phyloP scores from a whole-genome alignment of 129 eudicot species.

The carrot (Daucus carota) region DH1_v3.0 NC_030386.2:24956501-24957000 shows the following conservation, averaged over 20 bases:
- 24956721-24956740: conserved; percentile 1
- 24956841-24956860: neutral
- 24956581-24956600: neutral
- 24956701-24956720: conserved; percentile 8
- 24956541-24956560: neutral
- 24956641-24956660: neutral
- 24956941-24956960: neutral
- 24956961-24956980: neutral
- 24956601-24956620: conserved; percentile 1
- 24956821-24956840: conserved; percentile 3
- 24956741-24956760: neutral
- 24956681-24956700: conserved; percentile 6
- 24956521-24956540: conserved; percentile 6
- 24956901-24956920: neutral
- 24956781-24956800: neutral
- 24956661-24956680: conserved; percentile 4
- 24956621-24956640: neutral
- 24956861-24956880: neutral
- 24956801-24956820: neutral
- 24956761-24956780: neutral
- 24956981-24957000: neutral
- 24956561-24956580: neutral
- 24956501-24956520: conserved; percentile 3
- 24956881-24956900: neutral
- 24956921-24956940: neutral